Evolutionary conservation across 441 rosid genomes (phyloP).

Genomic region (Melastoma candidum): DNA sequence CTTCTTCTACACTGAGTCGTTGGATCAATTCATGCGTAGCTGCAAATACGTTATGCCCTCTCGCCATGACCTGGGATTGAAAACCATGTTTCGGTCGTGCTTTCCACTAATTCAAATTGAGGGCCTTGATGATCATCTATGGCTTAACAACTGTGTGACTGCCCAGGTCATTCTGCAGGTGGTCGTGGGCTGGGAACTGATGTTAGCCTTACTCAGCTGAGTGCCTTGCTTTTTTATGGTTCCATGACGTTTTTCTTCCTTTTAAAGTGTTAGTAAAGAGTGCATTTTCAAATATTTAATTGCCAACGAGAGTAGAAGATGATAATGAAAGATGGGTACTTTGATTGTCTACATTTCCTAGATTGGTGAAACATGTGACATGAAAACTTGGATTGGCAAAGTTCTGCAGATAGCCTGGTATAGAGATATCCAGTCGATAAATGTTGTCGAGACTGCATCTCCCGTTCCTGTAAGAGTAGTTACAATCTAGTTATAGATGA

Average conservation of each 20-base stretch:
- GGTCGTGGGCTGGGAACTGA: conserved; percentile 11
- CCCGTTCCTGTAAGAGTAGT: too few species aligned
- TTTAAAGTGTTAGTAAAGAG: conserved; percentile 5
- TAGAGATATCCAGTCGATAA: too few species aligned
- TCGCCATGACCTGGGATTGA: too few species aligned
- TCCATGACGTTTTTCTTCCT: background rate
- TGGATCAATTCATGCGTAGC: too few species aligned
- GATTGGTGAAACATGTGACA: conserved; percentile 7
- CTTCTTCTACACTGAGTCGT: too few species aligned
- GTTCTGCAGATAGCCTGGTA: too few species aligned
- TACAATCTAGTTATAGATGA: too few species aligned
- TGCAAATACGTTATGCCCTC: too few species aligned
- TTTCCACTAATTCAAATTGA: background rate
- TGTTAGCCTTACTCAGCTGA: conserved; percentile 22
- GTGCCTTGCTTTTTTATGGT: conserved; percentile 3
- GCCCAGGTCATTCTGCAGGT: conserved; percentile 19
- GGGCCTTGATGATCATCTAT: conserved; percentile 12
- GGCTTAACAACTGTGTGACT: conserved; percentile 8
- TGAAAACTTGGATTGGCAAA: too few species aligned
- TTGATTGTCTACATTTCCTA: conserved; percentile 13
- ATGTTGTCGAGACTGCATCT: too few species aligned
- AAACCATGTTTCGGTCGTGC: too few species aligned
- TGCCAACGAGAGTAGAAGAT: conserved; percentile 12
- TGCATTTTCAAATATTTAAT: background rate
- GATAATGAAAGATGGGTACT: conserved; percentile 19